Conservation (phyloP, 1,284 basidiomycete species). For the Cutaneotrichosporon spelunceum region DNA sequence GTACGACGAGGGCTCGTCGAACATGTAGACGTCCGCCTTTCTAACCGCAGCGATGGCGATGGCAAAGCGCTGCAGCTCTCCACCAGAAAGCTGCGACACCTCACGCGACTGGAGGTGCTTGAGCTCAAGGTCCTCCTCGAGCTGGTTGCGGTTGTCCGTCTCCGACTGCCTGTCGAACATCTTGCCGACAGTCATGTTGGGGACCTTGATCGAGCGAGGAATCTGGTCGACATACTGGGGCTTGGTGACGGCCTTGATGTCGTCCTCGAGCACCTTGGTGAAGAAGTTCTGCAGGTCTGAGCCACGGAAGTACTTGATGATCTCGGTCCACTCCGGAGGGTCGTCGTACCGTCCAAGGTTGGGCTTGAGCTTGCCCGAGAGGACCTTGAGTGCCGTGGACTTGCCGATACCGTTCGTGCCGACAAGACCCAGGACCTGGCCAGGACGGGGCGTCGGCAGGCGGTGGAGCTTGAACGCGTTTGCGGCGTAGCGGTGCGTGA, state of each 20-base stretch:
- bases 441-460: slow-evolving; percentile 87
- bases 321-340: slow-evolving; percentile 96
- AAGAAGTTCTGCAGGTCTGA: slow-evolving; percentile 98
- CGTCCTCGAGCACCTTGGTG: slow-evolving; percentile 96
- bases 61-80: slow-evolving; percentile 93
- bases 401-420: slow-evolving; percentile 99
- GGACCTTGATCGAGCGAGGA: slow-evolving; percentile 84
- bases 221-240: slow-evolving; percentile 99
- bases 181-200: slow-evolving; percentile 72
- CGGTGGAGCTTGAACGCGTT: slow-evolving; percentile 98
- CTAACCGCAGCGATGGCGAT: slow-evolving; percentile 61
- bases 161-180: slow-evolving; percentile 68
- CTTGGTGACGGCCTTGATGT: slow-evolving; percentile 95
- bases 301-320: slow-evolving; percentile 93
- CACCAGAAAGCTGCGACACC: slow-evolving; percentile 80
- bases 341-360: slow-evolving; percentile 56
- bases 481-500: slow-evolving; percentile 94
- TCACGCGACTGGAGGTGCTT: slow-evolving; percentile 79
- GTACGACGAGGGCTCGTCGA: slow-evolving; percentile 90
- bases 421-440: slow-evolving; percentile 91
- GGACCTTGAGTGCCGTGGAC: slow-evolving; percentile 89
- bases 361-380: slow-evolving; percentile 92
- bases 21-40: slow-evolving; percentile 70
- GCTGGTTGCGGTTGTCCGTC: slow-evolving; percentile 67
- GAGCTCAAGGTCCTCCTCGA: slow-evolving; percentile 80